Evolutionary conservation across 1,139 yeast genomes (phyloP), one percentile per base, ranked within the genome.

Genomic region (Meyerozyma sp.): DNA sequence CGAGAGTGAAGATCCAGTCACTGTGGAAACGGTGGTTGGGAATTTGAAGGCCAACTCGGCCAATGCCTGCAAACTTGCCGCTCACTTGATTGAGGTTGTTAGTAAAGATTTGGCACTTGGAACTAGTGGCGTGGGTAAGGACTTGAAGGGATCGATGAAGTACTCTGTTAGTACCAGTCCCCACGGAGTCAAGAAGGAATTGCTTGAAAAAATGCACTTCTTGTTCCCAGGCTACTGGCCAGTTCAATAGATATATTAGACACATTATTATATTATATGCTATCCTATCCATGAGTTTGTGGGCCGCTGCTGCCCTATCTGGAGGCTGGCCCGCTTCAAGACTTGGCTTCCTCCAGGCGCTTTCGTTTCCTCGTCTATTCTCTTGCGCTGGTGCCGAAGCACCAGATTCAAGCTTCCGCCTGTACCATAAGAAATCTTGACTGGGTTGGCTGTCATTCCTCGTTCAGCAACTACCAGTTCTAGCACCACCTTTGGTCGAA

Each of bases 191-290:
- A 81, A 85, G 58, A 77, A 79, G 54, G 88, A 83, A 49, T 70
- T 89, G 48, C 73, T 85, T 56, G 81, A 82, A 58, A 87, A 87
- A 66, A 80, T 93, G 79, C 89, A 85, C 64, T 93, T 66, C 64
- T 72, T 93, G 55, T 89, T 86, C 73, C 98, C 98, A n/a, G 95
- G 91, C 32, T 87, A 91, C 72, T 91, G 94, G 94, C 82, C 80
- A 10, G 20, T 30, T 8, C 34, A 30, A 30, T 21, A 34, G 26
- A 14, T 4, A 4, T n/a, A 20, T 10, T 20, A 20, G 25, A 20
- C n/a, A 16, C 26, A 16, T 34, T 23, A 34, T 10, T 23, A 34
- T 18, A 14, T 21, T 20, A 10, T 34, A 18, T 16, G 9, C 26
- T 34, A 34, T 18, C 37, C 37, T 18, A 34, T 44, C 63, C 63